These are phyloP conservation scores for Myochromella boudieri DNA, from an alignment of 768 basidiomycete species.

Conservation along the genomic window DNA sequence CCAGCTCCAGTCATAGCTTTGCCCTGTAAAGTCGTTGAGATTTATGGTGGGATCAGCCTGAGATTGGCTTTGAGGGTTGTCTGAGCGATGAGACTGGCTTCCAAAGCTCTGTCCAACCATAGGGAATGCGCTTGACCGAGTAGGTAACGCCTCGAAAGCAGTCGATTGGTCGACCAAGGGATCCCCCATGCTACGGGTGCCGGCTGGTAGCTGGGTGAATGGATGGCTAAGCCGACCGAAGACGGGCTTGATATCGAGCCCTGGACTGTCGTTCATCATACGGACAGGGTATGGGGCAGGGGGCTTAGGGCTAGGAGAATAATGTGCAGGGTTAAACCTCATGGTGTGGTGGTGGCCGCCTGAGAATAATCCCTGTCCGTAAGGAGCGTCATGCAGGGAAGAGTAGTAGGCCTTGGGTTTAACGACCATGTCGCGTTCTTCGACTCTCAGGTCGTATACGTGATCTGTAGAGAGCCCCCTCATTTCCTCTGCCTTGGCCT, in stretches of 20 bases:
- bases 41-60: too few relatives aligned
- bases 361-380: constrained; percentile 1
- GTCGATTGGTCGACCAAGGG: too few relatives aligned
- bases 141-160: too few relatives aligned
- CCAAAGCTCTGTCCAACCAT: too few relatives aligned
- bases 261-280: background rate
- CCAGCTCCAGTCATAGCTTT: too few relatives aligned
- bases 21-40: too few relatives aligned
- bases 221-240: constrained; percentile 6
- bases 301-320: background rate
- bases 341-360: background rate
- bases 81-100: too few relatives aligned
- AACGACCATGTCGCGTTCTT: constrained; percentile 38
- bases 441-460: too few relatives aligned
- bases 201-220: too few relatives aligned
- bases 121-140: constrained; percentile 9
- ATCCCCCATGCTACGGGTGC: too few relatives aligned
- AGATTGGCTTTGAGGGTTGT: background rate
- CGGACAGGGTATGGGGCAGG: background rate
- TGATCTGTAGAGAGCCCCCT: too few relatives aligned
- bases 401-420: background rate
- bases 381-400: constrained; percentile 2
- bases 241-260: background rate
- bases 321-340: background rate
- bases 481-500: too few relatives aligned